Percentiles rank a stretch among this genome's conserved stretches.
Conservation (phyloP, 2,329 filamentous ascomycete species). For the Epichloe sp. region DNA sequence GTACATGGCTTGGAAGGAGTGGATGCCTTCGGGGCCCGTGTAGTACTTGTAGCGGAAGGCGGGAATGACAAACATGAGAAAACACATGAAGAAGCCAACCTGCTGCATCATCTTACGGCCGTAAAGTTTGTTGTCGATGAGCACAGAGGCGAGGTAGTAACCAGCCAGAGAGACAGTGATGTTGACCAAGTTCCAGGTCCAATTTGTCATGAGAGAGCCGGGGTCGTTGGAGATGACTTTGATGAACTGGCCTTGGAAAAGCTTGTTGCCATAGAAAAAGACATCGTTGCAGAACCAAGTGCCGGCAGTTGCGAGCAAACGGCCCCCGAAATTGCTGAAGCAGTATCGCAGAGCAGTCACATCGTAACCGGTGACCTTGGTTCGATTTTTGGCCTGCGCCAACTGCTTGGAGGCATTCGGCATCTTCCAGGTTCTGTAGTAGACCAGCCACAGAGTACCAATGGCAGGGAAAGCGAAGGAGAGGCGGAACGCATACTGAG, state of each 20-base stretch:
- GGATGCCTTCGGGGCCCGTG: slow-evolving; percentile 55
- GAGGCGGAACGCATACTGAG: slow-evolving; percentile 83
- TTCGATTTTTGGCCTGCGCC: slow-evolving; percentile 68
- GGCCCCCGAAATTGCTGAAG: slow-evolving; percentile 71
- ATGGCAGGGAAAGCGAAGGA: slow-evolving; percentile 85
- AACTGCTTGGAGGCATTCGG: slow-evolving; percentile 75
- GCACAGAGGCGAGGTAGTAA: slow-evolving; percentile 78
- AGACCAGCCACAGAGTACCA: slow-evolving; percentile 86
- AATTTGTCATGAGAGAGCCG: slow-evolving; percentile 66
- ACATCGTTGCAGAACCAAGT: slow-evolving; percentile 95
- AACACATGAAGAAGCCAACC: slow-evolving; percentile 82
- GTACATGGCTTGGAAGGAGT: slow-evolving; percentile 96
- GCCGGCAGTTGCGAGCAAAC: slow-evolving; percentile 73
- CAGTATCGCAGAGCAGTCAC: slow-evolving; percentile 68
- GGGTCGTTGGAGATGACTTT: slow-evolving; percentile 58
- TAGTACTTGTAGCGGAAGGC: slow-evolving; percentile 84
- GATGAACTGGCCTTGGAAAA: slow-evolving; percentile 90
- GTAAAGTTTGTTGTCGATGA: slow-evolving; percentile 94
- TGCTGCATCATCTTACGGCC: slow-evolving; percentile 96
- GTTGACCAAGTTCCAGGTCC: slow-evolving; percentile 90
- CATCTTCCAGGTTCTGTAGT: slow-evolving; percentile 96
- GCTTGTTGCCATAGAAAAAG: slow-evolving; percentile 99
- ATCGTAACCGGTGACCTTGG: slow-evolving; percentile 84
- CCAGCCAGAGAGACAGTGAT: slow-evolving; percentile 72
- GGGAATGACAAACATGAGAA: slow-evolving; percentile 85